Percentiles rank a stretch among this genome's conserved stretches.
Conservation (phyloP, 2,329 filamentous ascomycete species). For the Ilyonectria mors-panacis region DNA sequence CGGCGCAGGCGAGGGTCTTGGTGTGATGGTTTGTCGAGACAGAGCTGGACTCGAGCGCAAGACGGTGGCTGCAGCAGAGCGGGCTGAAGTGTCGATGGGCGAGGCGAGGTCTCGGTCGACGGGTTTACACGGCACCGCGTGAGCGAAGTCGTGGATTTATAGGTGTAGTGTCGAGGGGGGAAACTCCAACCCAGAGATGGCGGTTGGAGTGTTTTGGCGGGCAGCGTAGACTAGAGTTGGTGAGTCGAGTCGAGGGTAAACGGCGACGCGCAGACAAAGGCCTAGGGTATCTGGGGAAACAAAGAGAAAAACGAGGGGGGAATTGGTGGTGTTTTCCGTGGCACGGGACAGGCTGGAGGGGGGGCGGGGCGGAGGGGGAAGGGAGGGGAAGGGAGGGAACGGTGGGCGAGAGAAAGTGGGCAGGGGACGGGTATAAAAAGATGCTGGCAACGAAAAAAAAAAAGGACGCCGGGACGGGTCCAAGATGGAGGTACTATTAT, state of each 20-base stretch:
- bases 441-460: constrained; percentile 42
- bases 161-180: constrained; percentile 34
- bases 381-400: constrained; percentile 44
- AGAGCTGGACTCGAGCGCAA: constrained; percentile 40
- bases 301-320: constrained; percentile 51
- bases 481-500: constrained; percentile 44
- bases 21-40: constrained; percentile 25
- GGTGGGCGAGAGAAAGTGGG: constrained; percentile 46
- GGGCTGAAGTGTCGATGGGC: constrained; percentile 38
- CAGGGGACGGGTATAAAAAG: constrained; percentile 51
- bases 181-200: constrained; percentile 24
- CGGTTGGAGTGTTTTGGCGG: constrained; percentile 30
- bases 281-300: constrained; percentile 52
- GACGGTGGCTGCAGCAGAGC: constrained; percentile 37
- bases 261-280: constrained; percentile 42
- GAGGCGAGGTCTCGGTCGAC: constrained; percentile 46
- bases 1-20: constrained; percentile 27
- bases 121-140: constrained; percentile 42
- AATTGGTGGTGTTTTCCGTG: constrained; percentile 50
- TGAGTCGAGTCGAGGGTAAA: constrained; percentile 44
- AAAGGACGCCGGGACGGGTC: constrained; percentile 42
- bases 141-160: constrained; percentile 42
- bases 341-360: constrained; percentile 50
- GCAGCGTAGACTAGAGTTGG: constrained; percentile 40
- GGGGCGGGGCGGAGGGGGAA: constrained; percentile 34